Evolutionary conservation across 2,329 filamentous ascomycete species (phyloP), one percentile per base, ranked within the genome.

Genomic region (Colletotrichum sp.): DNA sequence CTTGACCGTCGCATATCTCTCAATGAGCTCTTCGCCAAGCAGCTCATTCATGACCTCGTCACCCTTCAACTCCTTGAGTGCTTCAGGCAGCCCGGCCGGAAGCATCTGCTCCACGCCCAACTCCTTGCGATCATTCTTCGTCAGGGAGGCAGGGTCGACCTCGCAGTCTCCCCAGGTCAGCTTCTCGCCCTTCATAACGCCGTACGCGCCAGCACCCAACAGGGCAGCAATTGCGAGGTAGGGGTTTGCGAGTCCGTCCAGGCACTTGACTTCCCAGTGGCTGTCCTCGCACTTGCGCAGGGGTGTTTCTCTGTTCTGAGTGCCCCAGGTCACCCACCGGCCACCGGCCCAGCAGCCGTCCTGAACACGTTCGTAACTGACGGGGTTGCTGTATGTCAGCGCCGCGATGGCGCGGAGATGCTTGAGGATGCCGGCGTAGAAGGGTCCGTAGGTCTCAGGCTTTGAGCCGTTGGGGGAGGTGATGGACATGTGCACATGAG

Each of bases 211-310:
- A 0, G 91, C 90, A 1, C 87, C 88, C 1, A 95, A 80, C 1
- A 95, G 81, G 0, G 91, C 92, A 0, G 90, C 88, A 21, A 94
- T 82, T 1, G 91, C 93, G 3, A 98, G 84, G 81, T 97, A 98
- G 70, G 93, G 91, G 81, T 98, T 98, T 5, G 95, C 94, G 21
- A 95, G 84, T 0, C 95, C 95, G 80, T 98, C 95, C n/a, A 96
- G 81, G 71, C 90, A 92, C 81, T 95, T 93, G 26, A 98, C 79
- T 84, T 98, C 95, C 93, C 95, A 98, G 80, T 95, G 93, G 24
- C 91, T 92, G 4, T 83, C 86, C 5, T 87, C 86, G 64, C 95
- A 90, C 81, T 93, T 93, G 15, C 95, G 90, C 12, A 98, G 86
- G 1, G 95, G 93, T 6, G 92, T 88, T 85, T 96, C 94, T 21